A percentile compares a stretch with the other conserved stretches of the same genome.
Conservation (phyloP, 495 filamentous ascomycete species). For the Trichoderma erinaceum region DNA sequence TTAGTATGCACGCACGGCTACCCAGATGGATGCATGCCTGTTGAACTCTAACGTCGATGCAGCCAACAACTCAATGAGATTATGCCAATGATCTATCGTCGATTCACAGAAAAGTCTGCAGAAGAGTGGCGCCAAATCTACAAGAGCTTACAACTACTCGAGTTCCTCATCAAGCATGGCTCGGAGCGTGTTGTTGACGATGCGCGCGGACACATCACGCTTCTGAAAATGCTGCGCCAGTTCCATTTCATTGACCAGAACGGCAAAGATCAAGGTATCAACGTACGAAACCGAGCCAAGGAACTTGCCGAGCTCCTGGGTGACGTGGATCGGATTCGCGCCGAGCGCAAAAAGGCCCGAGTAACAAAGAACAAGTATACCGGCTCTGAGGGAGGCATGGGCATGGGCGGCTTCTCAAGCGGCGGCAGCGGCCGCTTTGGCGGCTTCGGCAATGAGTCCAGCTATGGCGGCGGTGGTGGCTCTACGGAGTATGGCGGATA, state of each 20-base stretch:
- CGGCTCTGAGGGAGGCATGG: slow-evolving; percentile 78
- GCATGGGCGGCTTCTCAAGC: slow-evolving; percentile 48
- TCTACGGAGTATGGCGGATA: slow-evolving; percentile 69
- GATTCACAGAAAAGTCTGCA: slow-evolving; percentile 95
- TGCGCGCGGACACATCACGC: slow-evolving; percentile 85
- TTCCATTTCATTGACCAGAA: slow-evolving; percentile 97
- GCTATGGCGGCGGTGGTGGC: slow-evolving; percentile 65
- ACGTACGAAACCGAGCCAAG: slow-evolving; percentile 93
- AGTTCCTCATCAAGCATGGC: slow-evolving; percentile 97
- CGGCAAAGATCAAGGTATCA: slow-evolving; percentile 96
- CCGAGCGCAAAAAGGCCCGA: slow-evolving; percentile 91
- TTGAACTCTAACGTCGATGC: slow-evolving; percentile 12
- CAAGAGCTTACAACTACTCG: slow-evolving; percentile 92
- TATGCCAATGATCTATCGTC: slow-evolving; percentile 99
- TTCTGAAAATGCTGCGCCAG: slow-evolving; percentile 96
- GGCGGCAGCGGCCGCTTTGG: slow-evolving; percentile 62
- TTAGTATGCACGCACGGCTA: slow-evolving; percentile 59
- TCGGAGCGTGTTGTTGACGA: slow-evolving; percentile 98
- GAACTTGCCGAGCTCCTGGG: slow-evolving; percentile 88
- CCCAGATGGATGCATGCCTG: background rate
- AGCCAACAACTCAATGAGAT: slow-evolving; percentile 98
- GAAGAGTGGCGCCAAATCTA: slow-evolving; percentile 99
- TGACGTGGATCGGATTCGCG: slow-evolving; percentile 87
- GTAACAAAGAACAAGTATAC: slow-evolving; percentile 87
- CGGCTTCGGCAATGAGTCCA: slow-evolving; percentile 75